A percentile compares a stretch with the other conserved stretches of the same genome.
phyloP scores from a whole-genome alignment of 345 rosid genomes.

The Eucalyptus urophylla region DNA sequence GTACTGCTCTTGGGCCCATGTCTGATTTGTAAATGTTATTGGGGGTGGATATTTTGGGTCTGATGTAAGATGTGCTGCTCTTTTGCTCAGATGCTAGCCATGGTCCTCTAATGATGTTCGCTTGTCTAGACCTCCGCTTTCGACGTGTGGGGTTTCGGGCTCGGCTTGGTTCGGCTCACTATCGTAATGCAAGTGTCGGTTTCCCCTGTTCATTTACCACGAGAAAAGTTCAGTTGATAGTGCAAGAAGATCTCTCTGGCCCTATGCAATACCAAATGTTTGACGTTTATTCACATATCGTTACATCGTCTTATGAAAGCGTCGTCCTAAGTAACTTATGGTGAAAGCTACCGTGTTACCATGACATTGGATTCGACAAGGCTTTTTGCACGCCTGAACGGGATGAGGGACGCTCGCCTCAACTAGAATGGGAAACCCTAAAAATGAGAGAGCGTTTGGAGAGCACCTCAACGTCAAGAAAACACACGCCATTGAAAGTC shows the following conservation, averaged over 20 bases:
- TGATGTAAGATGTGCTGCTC: background rate
- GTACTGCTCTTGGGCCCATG: background rate
- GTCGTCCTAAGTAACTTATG: background rate
- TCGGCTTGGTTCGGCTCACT: background rate
- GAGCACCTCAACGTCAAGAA: background rate
- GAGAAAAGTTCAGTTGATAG: background rate
- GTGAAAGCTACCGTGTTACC: background rate
- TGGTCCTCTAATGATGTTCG: background rate
- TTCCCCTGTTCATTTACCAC: background rate
- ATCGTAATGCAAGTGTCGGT: background rate
- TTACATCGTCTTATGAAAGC: background rate
- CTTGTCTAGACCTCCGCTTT: background rate
- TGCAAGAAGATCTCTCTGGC: background rate
- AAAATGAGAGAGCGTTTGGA: background rate
- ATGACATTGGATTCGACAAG: background rate
- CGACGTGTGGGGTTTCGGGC: background rate
- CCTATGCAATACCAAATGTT: background rate
- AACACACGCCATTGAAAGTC: background rate
- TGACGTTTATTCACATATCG: background rate
- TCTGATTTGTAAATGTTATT: background rate
- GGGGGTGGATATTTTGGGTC: background rate
- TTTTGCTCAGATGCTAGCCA: background rate
- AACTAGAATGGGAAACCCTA: background rate
- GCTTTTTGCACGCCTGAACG: background rate
- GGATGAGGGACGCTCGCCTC: background rate